phyloP scores from a whole-genome alignment of 305 asterid genomes.

The Nicotiana rustica region DNA sequence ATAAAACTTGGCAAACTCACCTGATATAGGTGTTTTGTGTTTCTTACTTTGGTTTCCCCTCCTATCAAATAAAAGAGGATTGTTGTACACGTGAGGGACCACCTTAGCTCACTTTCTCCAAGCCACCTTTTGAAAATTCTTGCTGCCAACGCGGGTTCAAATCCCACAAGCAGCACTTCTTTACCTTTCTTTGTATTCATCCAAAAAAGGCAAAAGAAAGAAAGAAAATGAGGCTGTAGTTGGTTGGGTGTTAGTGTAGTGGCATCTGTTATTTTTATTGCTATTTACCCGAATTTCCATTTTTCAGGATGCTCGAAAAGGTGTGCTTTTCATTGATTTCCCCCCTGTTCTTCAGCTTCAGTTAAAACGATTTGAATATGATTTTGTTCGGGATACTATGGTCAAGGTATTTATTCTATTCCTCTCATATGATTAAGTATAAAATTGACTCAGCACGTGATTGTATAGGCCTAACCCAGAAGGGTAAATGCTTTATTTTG shows the following conservation, averaged over 20 bases:
- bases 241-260: constrained; percentile 16
- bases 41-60: background rate
- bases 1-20: background rate
- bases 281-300: constrained; percentile 31
- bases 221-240: background rate
- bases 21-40: background rate
- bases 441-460: constrained; percentile 9
- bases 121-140: constrained; percentile 7
- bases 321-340: constrained; percentile 89
- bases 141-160: constrained; percentile 7
- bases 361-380: constrained; percentile 93
- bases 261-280: background rate
- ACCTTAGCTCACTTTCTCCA: constrained; percentile 10
- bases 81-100: constrained; percentile 23
- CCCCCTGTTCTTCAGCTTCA: constrained; percentile 99
- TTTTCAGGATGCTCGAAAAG: constrained; percentile 94
- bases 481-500: constrained; percentile 6
- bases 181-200: constrained; percentile 24
- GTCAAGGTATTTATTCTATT: constrained; percentile 68
- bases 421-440: constrained; percentile 25
- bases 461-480: constrained; percentile 22
- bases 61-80: constrained; percentile 13
- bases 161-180: background rate
- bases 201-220: background rate
- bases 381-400: constrained; percentile 93